Base-by-base conservation (phyloP, 2,329 filamentous ascomycete genomes). In the Ceratocystis destructans region DNA sequence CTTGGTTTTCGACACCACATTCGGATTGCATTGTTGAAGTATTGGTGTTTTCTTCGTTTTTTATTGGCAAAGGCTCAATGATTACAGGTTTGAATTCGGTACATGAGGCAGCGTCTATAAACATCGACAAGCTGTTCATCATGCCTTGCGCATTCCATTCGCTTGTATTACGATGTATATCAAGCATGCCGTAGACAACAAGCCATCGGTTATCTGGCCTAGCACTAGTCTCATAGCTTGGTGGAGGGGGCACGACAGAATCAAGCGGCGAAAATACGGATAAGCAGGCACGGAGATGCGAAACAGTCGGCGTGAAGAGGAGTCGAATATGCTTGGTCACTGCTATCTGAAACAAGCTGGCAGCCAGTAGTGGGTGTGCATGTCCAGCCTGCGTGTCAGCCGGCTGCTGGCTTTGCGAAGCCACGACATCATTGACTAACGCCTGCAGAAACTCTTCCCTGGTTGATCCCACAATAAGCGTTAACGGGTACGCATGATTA, bases 91-190 rank as follows among this genome's bases (percentile, higher is more conserved):
- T 73, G 69, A 82, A 78, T 0, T 72, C 74, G 5, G 75, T 73
- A 20, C 79, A 76, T 45, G 71, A 71, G 0, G 85, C 85, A 1
- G 82, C 79, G 67, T 90, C 87, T 7, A 89, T 80, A 1, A 88
- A 74, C 0, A 78, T 75, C 1, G 87, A 80, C n/a, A 84, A 78
- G 1, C 85, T 86, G 67, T 80, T 79, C 22, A 82, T 80, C 12
- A 92, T 73, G 0, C 88, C 89, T 74, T 91, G 88, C 0, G 85
- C 87, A 63, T 87, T 90, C 82, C 87, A 91, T 68, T 89, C 86
- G 69, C 84, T 84, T 0, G 86, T 88, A 65, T 83, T 79, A 28
- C 82, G 80, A 73, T 92, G 89, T 53, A 88, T 73, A 22, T 80
- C 77, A 17, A 91, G 72, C 53, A 88, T 79, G 63, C 87, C 85